phyloP scores from a whole-genome alignment of 2,329 filamentous ascomycete species.

The Pseudocercospora pini-densiflorae region DNA sequence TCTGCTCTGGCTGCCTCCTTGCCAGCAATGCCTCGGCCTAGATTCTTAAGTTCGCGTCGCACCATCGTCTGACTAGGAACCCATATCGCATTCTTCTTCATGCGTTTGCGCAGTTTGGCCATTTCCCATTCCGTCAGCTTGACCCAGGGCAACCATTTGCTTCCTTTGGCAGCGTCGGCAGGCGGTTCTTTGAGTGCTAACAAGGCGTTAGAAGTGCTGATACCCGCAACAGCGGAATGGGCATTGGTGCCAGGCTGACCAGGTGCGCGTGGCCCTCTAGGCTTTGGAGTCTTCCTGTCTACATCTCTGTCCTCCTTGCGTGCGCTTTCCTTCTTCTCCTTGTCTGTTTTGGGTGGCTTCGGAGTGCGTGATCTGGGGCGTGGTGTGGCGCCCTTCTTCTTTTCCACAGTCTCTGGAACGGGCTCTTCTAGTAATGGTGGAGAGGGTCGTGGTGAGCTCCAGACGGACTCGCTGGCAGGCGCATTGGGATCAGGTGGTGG shows the following conservation, averaged over 20 bases:
- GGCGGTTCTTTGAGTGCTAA: slow-evolving; percentile 64
- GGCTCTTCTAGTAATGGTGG: slow-evolving; percentile 38
- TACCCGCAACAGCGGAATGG: slow-evolving; percentile 58
- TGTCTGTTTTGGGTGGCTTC: slow-evolving; percentile 42
- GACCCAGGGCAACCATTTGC: slow-evolving; percentile 66
- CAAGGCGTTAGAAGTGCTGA: slow-evolving; percentile 66
- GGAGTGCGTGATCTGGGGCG: slow-evolving; percentile 41
- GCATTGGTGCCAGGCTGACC: slow-evolving; percentile 58
- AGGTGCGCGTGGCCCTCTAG: slow-evolving; percentile 45
- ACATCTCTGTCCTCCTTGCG: slow-evolving; percentile 33
- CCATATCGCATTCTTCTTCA: slow-evolving; percentile 93
- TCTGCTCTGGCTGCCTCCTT: slow-evolving; percentile 54
- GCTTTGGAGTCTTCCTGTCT: slow-evolving; percentile 50
- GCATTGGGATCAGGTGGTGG: slow-evolving; percentile 51
- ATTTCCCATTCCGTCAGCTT: slow-evolving; percentile 70
- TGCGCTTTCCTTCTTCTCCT: slow-evolving; percentile 39
- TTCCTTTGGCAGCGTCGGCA: slow-evolving; percentile 62
- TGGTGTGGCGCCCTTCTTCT: slow-evolving; percentile 28
- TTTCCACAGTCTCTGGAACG: slow-evolving; percentile 23
- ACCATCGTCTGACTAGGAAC: slow-evolving; percentile 86
- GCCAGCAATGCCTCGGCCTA: slow-evolving; percentile 61
- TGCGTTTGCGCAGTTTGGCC: slow-evolving; percentile 75
- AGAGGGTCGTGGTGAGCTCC: slow-evolving; percentile 42
- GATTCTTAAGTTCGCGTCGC: slow-evolving; percentile 72
- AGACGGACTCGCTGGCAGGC: slow-evolving; percentile 43